Evolutionary conservation across 1,284 basidiomycete genomes (phyloP).

Genomic region (Bjerkandera adusta): DNA sequence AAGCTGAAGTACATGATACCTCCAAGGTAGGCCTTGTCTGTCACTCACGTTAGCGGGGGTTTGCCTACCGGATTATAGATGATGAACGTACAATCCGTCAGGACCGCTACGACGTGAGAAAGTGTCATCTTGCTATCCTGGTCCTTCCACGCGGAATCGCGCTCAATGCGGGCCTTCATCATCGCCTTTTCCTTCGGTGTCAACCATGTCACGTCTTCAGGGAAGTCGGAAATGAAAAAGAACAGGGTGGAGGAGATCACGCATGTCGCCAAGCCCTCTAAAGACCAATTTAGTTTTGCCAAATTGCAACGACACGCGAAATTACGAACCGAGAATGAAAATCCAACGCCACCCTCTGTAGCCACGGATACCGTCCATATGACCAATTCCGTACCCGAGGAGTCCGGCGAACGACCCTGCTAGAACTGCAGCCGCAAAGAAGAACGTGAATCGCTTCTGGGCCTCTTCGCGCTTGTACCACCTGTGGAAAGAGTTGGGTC

Average conservation of each 20-base stretch:
- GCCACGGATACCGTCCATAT: constrained; percentile 33
- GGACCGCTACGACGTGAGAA: constrained; percentile 15
- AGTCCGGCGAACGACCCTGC: constrained; percentile 33
- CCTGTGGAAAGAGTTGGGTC: constrained; percentile 19
- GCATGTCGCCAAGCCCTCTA: constrained; percentile 36
- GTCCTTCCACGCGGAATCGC: constrained; percentile 24
- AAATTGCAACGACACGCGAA: too few relatives aligned
- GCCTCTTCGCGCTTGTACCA: constrained; percentile 38
- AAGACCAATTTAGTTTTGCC: too few relatives aligned
- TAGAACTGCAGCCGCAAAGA: constrained; percentile 33
- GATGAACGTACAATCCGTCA: constrained; percentile 26
- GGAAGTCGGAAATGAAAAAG: constrained; percentile 26
- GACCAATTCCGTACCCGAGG: constrained; percentile 34
- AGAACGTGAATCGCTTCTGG: constrained; percentile 36
- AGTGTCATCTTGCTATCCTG: constrained; percentile 16
- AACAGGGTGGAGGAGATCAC: constrained; percentile 29
- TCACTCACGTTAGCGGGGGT: too few relatives aligned
- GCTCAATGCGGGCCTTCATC: constrained; percentile 22
- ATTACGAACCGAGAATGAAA: constrained; percentile 40
- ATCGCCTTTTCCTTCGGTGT: constrained; percentile 20
- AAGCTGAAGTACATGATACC: constrained; percentile 26
- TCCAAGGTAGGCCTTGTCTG: too few relatives aligned
- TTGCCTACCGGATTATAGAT: too few relatives aligned
- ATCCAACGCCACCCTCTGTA: constrained; percentile 38
- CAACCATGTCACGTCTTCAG: constrained; percentile 25